Conservation (phyloP, 2,329 filamentous ascomycete genomes). For the Penicillium sp. region DNA sequence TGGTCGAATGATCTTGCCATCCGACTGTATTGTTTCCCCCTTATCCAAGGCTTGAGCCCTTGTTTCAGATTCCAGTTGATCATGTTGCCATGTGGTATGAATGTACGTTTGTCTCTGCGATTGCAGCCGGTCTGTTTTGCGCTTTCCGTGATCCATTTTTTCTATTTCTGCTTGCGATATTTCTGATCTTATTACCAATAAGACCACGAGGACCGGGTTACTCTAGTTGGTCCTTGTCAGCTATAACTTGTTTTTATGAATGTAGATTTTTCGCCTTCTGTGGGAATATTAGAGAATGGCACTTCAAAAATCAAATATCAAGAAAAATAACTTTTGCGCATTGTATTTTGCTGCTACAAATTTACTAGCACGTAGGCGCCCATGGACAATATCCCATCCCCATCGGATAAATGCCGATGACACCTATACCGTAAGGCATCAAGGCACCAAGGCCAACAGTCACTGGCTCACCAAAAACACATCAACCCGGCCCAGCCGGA, state of each 20-base stretch:
- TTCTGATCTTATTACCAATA: neutral
- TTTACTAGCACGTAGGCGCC: too few species aligned
- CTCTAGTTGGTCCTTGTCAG: neutral
- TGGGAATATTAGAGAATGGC: too few species aligned
- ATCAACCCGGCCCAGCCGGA: slow-evolving; percentile 17
- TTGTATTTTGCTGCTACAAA: too few species aligned
- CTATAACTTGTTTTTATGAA: too few species aligned
- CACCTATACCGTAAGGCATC: neutral
- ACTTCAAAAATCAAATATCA: too few species aligned
- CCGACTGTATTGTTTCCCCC: neutral
- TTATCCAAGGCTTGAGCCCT: neutral
- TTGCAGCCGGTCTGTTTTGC: slow-evolving; percentile 15
- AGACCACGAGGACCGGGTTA: neutral
- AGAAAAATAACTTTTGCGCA: too few species aligned
- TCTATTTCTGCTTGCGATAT: slow-evolving; percentile 3
- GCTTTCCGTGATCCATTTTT: neutral
- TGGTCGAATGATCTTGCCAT: neutral
- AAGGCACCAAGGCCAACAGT: slow-evolving; percentile 6
- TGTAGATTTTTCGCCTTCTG: neutral
- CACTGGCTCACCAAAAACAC: slow-evolving; percentile 11
- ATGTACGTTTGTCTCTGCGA: slow-evolving; percentile 19
- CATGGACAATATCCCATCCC: too few species aligned
- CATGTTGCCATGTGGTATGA: slow-evolving; percentile 27
- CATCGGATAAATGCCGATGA: neutral
- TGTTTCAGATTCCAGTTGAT: slow-evolving; percentile 10